A percentile compares a stretch with the other conserved stretches of the same genome.
These are phyloP conservation scores for Klebsormidium nitens DNA, from an alignment of 139 green algal genomes.

Conservation along the genomic window DNA sequence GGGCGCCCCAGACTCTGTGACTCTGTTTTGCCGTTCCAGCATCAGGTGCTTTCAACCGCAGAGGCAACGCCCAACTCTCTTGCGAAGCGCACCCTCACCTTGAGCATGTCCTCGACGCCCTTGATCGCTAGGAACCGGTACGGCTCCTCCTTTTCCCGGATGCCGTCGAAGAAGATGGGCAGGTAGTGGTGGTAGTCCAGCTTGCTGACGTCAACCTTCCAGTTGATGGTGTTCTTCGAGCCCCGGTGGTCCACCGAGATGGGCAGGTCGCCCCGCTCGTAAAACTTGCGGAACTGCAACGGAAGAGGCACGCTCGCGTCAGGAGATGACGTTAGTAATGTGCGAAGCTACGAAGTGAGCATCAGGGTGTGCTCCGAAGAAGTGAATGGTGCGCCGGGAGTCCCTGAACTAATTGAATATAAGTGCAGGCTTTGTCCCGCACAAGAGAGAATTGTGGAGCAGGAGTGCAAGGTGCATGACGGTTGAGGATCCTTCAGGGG, in stretches of 20 bases:
- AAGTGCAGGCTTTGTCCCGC: not conserved
- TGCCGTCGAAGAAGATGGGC: constrained; percentile 85
- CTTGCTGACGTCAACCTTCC: constrained; percentile 72
- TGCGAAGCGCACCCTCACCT: no score
- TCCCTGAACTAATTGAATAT: not conserved
- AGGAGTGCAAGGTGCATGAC: not conserved
- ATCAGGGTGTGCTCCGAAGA: not conserved
- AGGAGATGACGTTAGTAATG: no score
- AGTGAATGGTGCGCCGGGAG: not conserved
- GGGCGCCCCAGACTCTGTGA: no score
- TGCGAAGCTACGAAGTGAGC: no score
- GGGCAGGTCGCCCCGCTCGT: constrained; percentile 76
- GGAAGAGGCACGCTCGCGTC: constrained; percentile 29
- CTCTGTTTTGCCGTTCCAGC: no score
- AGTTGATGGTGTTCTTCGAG: constrained; percentile 73
- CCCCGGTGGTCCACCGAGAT: constrained; percentile 69
- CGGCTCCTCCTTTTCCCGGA: constrained; percentile 78
- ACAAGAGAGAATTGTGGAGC: not conserved
- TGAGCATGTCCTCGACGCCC: constrained; percentile 75
- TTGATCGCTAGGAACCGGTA: constrained; percentile 74
- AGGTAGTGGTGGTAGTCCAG: constrained; percentile 87
- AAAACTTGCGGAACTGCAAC: constrained; percentile 74
- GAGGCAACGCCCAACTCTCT: no score
- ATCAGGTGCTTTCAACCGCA: no score
- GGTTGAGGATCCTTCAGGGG: not conserved